Evolutionary conservation across 1,284 basidiomycete genomes (phyloP), one percentile per base, ranked within the genome.

Genomic region (Gymnopus androsaceus): DNA sequence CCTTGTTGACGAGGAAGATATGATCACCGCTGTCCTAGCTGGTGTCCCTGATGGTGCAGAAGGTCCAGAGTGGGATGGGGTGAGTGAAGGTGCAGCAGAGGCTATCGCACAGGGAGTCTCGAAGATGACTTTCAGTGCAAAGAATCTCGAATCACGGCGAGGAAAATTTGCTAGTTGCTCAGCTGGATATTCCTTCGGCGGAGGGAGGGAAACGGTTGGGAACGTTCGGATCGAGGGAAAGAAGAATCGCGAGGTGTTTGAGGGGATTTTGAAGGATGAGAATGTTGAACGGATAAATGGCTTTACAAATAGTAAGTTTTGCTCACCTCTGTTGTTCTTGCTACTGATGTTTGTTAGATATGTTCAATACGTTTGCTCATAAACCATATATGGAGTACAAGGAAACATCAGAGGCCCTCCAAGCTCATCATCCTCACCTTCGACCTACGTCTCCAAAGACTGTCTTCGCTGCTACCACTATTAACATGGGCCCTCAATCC

Each of bases 401-500:
- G 4, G 34, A 33, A 15, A 51, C 36, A 11, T 25, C 14, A 3
- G 15, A 8, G n/a, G 40, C 2, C 15, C 11, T 15, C 11, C 17
- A 19, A 11, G n/a, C 7, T 14, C 28, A 23, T 14, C 15, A 40
- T 23, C 28, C 23, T 4, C 30, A 40, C 19, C 56, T 57, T n/a
- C 8, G n/a, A 2, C 44, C 30, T 19, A 27, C 21, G 8, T 57
- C 53, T 28, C 33, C 23, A 4, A 53, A 54, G 17, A 53, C 33
- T n/a, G 31, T 34, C 17, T 57, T 57, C 31, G 42, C 51, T 3
- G 36, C 30, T 23, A 37, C 31, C 11, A 49, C 42, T 1, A 40
- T 47, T 21, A 57, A 57, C 36, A 34, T 51, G n/a, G 56, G 56
- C 15, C 51, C 51, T 8, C 41, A 53, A 25, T 45, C 56, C 15